A percentile compares a stretch with the other conserved stretches of the same genome.
phyloP scores from a whole-genome alignment of 2,329 filamentous ascomycete species.

The Hypoxylon sp. region DNA sequence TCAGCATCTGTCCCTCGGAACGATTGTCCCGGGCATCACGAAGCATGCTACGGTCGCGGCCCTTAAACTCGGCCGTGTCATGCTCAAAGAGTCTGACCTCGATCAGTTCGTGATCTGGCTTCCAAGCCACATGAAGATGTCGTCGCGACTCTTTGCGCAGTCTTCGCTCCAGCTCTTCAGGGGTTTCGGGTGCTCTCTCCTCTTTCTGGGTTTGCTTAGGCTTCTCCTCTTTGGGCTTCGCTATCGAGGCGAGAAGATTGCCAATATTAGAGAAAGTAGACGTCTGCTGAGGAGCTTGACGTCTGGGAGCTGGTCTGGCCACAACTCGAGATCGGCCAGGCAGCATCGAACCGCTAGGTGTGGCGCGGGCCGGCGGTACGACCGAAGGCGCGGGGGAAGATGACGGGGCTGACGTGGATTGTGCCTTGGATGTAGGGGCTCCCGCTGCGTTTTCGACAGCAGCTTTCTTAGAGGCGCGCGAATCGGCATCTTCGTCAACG shows the following conservation, averaged over 20 bases:
- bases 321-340: constrained; percentile 58
- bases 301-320: constrained; percentile 54
- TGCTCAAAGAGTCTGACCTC: constrained; percentile 75
- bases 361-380: constrained; percentile 31
- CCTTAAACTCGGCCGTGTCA: constrained; percentile 74
- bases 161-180: constrained; percentile 71
- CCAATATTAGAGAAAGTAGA: constrained; percentile 59
- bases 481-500: constrained; percentile 51
- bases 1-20: constrained; percentile 74
- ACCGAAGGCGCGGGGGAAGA: constrained; percentile 31
- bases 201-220: constrained; percentile 50
- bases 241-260: constrained; percentile 60
- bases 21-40: constrained; percentile 77
- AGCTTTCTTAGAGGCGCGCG: constrained; percentile 50
- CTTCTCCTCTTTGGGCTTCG: constrained; percentile 62
- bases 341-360: constrained; percentile 48
- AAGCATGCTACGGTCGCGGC: constrained; percentile 71
- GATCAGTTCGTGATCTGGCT: constrained; percentile 70
- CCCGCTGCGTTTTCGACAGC: constrained; percentile 44
- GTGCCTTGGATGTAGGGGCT: constrained; percentile 43
- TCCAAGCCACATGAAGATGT: constrained; percentile 75
- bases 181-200: constrained; percentile 67
- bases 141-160: constrained; percentile 76
- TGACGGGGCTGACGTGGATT: constrained; percentile 36
- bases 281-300: constrained; percentile 45